Evolutionary conservation across 352 stramenopile species (phyloP).

Genomic region (Globisporangium cystogenes): DNA sequence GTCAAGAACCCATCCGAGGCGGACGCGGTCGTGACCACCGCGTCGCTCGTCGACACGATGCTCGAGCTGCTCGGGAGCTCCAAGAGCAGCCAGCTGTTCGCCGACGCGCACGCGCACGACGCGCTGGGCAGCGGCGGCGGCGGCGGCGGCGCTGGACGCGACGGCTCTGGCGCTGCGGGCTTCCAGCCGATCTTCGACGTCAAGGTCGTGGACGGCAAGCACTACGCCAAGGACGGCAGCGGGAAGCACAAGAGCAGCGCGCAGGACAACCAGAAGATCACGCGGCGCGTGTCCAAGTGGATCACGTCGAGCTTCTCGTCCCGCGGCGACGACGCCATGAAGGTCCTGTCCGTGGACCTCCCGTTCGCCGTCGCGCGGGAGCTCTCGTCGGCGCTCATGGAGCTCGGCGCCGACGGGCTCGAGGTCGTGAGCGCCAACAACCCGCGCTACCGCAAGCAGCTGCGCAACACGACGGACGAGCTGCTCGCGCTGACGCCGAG

Average conservation of each 20-base stretch:
- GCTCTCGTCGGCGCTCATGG: conserved; percentile 80
- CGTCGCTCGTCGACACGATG: conserved; percentile 61
- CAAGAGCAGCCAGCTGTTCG: conserved; percentile 8
- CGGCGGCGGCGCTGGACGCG: conserved; percentile 15
- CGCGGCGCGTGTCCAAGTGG: conserved; percentile 83
- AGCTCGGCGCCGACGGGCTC: conserved; percentile 43
- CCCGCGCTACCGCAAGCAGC: conserved; percentile 75
- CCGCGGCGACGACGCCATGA: conserved; percentile 72
- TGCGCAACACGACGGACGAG: conserved; percentile 78
- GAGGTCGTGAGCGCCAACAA: conserved; percentile 53
- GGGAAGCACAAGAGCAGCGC: conserved; percentile 58
- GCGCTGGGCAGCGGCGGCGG: conserved; percentile 4
- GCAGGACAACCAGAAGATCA: conserved; percentile 72
- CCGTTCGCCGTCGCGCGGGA: conserved; percentile 76
- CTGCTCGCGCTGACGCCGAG: conserved; percentile 48
- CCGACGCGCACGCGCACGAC: not conserved
- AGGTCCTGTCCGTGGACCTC: conserved; percentile 77
- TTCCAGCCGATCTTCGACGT: conserved; percentile 76
- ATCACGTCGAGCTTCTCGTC: conserved; percentile 76
- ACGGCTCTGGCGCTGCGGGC: conserved; percentile 8
- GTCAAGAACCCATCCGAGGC: conserved; percentile 65
- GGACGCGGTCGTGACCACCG: conserved; percentile 61
- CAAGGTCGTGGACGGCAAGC: conserved; percentile 65
- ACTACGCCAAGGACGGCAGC: conserved; percentile 47
- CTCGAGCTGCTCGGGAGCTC: conserved; percentile 31